These are phyloP conservation scores for Beta macrorhiza DNA, from an alignment of 179 eudicot species.

Conservation along the genomic window DNA sequence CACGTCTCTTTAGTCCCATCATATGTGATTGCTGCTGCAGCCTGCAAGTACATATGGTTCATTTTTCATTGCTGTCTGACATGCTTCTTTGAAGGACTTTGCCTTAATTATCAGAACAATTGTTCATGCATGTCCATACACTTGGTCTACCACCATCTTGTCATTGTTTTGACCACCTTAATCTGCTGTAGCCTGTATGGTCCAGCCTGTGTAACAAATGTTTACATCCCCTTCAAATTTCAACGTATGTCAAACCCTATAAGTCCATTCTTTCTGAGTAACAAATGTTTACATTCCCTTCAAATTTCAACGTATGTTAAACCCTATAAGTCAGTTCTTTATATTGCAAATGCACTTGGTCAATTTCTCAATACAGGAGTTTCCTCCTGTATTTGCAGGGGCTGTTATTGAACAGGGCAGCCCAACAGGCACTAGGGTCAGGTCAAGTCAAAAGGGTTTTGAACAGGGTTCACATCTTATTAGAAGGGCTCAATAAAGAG, in stretches of 20 bases:
- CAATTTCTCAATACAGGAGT: not conserved
- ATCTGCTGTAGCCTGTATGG: not conserved
- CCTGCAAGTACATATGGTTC: not conserved
- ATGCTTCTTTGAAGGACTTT: not conserved
- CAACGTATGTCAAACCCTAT: not conserved
- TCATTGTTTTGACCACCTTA: slow-evolving; percentile 3
- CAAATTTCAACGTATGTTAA: not conserved
- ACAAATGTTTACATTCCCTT: not conserved
- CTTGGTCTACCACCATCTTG: not conserved
- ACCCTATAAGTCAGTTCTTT: not conserved
- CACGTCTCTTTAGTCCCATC: not conserved
- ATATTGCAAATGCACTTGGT: not conserved
- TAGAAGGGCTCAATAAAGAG: too few relatives aligned
- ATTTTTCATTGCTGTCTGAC: not conserved
- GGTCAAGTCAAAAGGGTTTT: too few relatives aligned
- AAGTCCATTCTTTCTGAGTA: not conserved
- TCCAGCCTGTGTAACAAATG: not conserved
- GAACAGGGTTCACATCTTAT: too few relatives aligned
- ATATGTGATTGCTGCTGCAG: not conserved
- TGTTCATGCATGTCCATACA: not conserved
- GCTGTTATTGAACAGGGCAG: too few relatives aligned
- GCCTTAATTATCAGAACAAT: not conserved
- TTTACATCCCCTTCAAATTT: not conserved
- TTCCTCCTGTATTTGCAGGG: not conserved
- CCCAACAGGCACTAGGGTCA: too few relatives aligned